phyloP scores from a whole-genome alignment of 2,329 filamentous ascomycete genomes.

The Neofusicoccum sp. region DNA sequence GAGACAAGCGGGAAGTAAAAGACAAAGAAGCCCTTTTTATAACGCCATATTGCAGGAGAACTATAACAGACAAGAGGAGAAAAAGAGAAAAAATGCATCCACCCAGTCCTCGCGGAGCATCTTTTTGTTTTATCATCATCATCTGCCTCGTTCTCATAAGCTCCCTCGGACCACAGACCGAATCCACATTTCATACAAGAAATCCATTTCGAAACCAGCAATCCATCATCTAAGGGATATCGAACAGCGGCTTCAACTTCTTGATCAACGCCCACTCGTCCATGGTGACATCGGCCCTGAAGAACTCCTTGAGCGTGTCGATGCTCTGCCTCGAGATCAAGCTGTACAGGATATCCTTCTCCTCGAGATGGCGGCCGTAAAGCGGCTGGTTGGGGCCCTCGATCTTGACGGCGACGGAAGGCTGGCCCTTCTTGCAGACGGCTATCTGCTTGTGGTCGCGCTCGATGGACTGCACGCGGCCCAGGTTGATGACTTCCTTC shows the following conservation, averaged over 20 bases:
- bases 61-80: not conserved
- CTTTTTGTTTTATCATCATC: not conserved
- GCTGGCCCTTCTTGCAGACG: slow-evolving; percentile 91
- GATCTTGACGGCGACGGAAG: slow-evolving; percentile 97
- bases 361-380: slow-evolving; percentile 93
- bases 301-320: slow-evolving; percentile 94
- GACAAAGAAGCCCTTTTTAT: not conserved
- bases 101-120: not conserved
- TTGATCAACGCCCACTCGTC: slow-evolving; percentile 95
- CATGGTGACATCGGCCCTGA: slow-evolving; percentile 79
- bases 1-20: not conserved
- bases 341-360: slow-evolving; percentile 84
- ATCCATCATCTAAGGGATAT: slow-evolving; percentile 61
- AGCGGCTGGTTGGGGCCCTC: slow-evolving; percentile 89
- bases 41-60: not conserved
- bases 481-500: slow-evolving; percentile 81
- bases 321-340: slow-evolving; percentile 84
- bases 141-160: not conserved
- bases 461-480: slow-evolving; percentile 96
- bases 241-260: slow-evolving; percentile 92
- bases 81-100: not conserved
- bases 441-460: slow-evolving; percentile 94
- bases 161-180: not conserved
- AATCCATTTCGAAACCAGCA: not conserved
- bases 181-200: not conserved